Conservation (phyloP, 2,329 filamentous ascomycete genomes). For the Botryotinia convoluta region DNA sequence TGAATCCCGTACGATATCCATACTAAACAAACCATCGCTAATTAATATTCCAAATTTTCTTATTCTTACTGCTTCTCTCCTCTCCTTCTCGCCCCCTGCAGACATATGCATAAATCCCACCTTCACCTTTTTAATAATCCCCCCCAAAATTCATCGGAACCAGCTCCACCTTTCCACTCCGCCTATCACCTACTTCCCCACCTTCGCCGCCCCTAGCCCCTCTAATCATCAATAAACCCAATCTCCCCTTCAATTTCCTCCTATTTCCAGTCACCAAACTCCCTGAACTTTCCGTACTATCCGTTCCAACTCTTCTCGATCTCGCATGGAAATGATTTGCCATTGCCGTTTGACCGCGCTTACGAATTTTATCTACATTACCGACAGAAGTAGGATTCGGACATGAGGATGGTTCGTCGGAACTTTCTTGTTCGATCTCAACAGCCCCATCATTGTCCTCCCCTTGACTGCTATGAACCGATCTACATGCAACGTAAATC, state of each 20-base stretch:
- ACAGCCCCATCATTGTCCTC: neutral
- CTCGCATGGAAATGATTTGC: constrained; percentile 14
- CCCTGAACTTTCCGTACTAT: neutral
- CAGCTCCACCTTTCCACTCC: neutral
- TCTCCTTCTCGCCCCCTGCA: neutral
- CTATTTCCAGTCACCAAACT: neutral
- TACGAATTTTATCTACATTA: neutral
- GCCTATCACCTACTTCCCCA: neutral
- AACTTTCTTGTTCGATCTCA: neutral
- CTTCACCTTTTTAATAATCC: neutral
- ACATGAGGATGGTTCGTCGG: neutral
- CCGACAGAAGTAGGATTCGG: neutral
- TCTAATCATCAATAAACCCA: constrained; percentile 15
- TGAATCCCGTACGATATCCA: neutral
- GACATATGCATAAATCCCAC: neutral
- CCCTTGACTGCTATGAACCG: neutral
- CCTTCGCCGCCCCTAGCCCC: neutral
- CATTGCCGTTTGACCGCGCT: neutral
- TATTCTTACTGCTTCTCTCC: neutral
- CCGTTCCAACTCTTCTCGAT: neutral
- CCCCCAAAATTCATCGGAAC: constrained; percentile 13
- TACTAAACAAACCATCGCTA: neutral
- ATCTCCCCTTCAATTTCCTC: neutral
- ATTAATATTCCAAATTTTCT: neutral
- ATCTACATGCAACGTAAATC: neutral